phyloP scores from a whole-genome alignment of 192 early-diverging fungal species.

The Coemansia sp. region DNA sequence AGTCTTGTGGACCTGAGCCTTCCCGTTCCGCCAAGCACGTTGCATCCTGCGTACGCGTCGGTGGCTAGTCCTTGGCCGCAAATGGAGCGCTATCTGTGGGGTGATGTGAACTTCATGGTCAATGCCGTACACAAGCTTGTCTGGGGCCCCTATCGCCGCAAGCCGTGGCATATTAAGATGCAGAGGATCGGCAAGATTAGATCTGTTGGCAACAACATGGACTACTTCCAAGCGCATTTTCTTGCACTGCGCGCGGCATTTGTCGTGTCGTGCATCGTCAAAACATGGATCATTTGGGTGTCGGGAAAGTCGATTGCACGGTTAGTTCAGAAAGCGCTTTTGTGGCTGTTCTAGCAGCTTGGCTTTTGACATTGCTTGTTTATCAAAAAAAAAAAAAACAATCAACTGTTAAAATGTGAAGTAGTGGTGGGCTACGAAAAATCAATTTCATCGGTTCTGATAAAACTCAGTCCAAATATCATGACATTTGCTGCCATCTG shows the following conservation, averaged over 20 bases:
- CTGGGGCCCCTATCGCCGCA: constrained; percentile 34
- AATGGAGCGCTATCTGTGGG: constrained; percentile 32
- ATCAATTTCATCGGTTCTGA: constrained; percentile 58
- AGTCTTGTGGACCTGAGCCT: constrained; percentile 39
- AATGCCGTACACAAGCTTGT: constrained; percentile 6
- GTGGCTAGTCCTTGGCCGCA: constrained; percentile 45
- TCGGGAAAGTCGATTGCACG: background rate
- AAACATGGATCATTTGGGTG: constrained; percentile 1
- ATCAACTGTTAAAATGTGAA: too few species aligned
- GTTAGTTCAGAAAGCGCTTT: background rate
- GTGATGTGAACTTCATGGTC: constrained; percentile 33
- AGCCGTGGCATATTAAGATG: constrained; percentile 26
- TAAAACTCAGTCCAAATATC: constrained; percentile 63
- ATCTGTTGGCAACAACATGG: constrained; percentile 16
- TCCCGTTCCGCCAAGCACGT: constrained; percentile 14
- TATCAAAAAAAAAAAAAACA: background rate
- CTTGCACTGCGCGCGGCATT: constrained; percentile 14
- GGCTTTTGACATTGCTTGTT: background rate
- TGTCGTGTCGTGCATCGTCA: constrained; percentile 19
- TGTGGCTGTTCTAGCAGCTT: background rate
- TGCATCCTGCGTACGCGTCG: constrained; percentile 16
- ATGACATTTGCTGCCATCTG: constrained; percentile 63
- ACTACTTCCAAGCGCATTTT: constrained; percentile 28
- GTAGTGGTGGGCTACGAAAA: background rate
- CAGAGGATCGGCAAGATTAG: background rate